phyloP scores from a whole-genome alignment of 495 filamentous ascomycete species.

The Opeltia flavorubescens region DNA sequence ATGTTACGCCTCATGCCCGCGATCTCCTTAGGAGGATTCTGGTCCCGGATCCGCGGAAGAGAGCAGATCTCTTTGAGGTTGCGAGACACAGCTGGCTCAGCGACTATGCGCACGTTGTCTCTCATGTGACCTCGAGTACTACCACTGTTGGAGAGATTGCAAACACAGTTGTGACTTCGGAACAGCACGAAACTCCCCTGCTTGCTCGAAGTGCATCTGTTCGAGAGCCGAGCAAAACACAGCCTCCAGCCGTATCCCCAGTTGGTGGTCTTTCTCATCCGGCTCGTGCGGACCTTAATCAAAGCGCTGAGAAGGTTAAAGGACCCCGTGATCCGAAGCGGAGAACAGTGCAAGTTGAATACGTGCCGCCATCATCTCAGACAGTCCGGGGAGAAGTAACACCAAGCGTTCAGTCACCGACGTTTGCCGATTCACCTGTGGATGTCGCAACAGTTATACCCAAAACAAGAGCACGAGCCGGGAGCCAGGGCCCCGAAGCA shows the following conservation, averaged over 20 bases:
- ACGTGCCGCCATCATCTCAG: constrained; percentile 80
- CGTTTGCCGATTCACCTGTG: constrained; percentile 8
- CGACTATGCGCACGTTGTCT: constrained; percentile 88
- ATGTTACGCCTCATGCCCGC: constrained; percentile 91
- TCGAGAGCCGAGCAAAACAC: constrained; percentile 65
- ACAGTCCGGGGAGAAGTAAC: constrained; percentile 51
- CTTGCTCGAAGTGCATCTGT: constrained; percentile 83
- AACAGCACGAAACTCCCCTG: constrained; percentile 50
- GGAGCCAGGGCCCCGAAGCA: constrained; percentile 34
- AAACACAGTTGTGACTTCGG: constrained; percentile 56
- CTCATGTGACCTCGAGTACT: constrained; percentile 88
- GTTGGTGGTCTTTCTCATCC: constrained; percentile 60
- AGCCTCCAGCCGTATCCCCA: constrained; percentile 37
- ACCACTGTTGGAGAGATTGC: constrained; percentile 78
- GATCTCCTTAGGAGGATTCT: constrained; percentile 86
- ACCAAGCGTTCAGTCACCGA: constrained; percentile 9
- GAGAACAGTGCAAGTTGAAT: constrained; percentile 92
- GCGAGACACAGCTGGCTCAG: constrained; percentile 96
- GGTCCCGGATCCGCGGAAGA: constrained; percentile 88
- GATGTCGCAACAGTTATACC: constrained; percentile 6
- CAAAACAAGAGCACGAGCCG: constrained; percentile 36
- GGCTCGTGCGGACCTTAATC: constrained; percentile 58
- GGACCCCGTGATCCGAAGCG: constrained; percentile 69
- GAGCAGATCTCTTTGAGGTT: constrained; percentile 94
- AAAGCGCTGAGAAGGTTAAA: constrained; percentile 48